Base-by-base conservation (phyloP, 2,329 filamentous ascomycete genomes). In the Xylaria sp. region DNA sequence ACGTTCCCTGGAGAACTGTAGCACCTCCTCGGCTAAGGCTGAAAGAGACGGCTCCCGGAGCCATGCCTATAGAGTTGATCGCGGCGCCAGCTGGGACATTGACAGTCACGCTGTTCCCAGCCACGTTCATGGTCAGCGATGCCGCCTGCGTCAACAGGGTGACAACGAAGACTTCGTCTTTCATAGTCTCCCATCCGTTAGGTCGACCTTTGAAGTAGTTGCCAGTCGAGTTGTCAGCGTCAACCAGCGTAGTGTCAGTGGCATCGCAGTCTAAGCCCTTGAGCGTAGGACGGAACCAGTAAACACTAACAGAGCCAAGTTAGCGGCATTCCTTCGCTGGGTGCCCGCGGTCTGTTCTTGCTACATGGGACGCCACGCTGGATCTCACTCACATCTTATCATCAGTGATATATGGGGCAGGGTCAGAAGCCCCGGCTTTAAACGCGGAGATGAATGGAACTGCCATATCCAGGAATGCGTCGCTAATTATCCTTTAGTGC, bases 251-350 rank as follows among this genome's bases (percentile, higher is more conserved):
- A 0, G 84, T 87, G 72, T 88, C 86, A 15, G 86, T 88, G 6
- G 82, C 75, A 67, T 86, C 84, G 75, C 86, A 88, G 74, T 86
- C 74, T 41, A 85, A 73, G 12, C 71, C 67, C 69, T 81, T 83
- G 0, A 82, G 81, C 1, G 83, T 86, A 1, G 85, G 85, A 1
- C 86, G 82, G 76, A 87, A 88, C 86, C 86, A 88, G 79, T 88
- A 88, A 13, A 69, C 66, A 37, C 66, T 61, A 59, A 31, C 15
- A 50, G 20, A n/a, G n/a, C 0, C n/a, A 44, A 23, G n/a, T 59
- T 23, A 57, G 50, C 39, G 9, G 9, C 18, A 23, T 15, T 37
- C 44, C 9, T 20, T 23, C 25, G 28, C 15, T 7, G 31, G 13
- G 15, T 41, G 52, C 9, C 41, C 18, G 34, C 34, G 8, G 25